Conservation (phyloP, 305 asterid species). For the Rubia tinctorum region DNA sequence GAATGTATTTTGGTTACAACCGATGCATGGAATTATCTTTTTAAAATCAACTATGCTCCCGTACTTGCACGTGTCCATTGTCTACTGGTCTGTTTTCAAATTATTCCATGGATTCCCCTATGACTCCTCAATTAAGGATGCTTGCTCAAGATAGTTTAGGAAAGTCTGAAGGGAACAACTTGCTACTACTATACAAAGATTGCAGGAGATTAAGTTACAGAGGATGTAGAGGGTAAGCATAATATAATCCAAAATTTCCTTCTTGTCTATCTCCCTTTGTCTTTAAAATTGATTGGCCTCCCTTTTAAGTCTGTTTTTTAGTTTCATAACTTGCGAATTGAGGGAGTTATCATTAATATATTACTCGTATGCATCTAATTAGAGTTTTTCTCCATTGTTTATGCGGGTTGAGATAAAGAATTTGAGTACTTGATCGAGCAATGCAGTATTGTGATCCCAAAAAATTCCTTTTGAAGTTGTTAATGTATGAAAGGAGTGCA, state of each 20-base stretch:
- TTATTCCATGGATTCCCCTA: too few species aligned
- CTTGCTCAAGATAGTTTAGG: constrained; percentile 37
- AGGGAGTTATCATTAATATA: too few species aligned
- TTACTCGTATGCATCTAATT: too few species aligned
- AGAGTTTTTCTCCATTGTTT: too few species aligned
- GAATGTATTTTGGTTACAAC: too few species aligned
- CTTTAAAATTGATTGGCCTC: constrained; percentile 17
- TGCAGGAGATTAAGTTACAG: constrained; percentile 64
- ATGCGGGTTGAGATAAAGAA: too few species aligned
- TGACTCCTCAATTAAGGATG: too few species aligned
- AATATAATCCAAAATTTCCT: neutral
- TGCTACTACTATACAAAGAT: constrained; percentile 52
- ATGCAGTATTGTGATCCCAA: constrained; percentile 87
- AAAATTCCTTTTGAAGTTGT: constrained; percentile 77
- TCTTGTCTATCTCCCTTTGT: neutral
- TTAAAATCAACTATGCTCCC: too few species aligned
- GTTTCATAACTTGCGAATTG: too few species aligned
- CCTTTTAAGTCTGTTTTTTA: neutral
- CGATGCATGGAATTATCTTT: too few species aligned
- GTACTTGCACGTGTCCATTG: too few species aligned
- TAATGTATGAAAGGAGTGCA: constrained; percentile 79
- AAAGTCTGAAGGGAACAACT: constrained; percentile 63
- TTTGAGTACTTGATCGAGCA: constrained; percentile 31
- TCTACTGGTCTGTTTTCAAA: too few species aligned
- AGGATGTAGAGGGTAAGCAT: constrained; percentile 80